Base-by-base conservation (phyloP, 306 rosid genomes). In the Vachellia collinsii region DNA sequence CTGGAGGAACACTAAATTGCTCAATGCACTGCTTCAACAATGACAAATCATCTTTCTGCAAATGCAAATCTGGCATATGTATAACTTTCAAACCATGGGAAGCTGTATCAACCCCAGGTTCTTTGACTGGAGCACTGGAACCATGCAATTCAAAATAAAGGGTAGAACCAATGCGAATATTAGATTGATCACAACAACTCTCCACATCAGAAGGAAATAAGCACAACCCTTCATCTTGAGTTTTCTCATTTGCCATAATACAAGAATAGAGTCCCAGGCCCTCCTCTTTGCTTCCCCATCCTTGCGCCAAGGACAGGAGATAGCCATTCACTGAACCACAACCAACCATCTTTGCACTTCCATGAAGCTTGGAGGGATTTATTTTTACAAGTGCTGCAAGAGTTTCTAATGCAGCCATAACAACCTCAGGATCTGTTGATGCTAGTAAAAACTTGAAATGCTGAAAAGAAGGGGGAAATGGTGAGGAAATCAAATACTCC, bases 231-330 rank as follows among this genome's bases (percentile, higher is more conserved):
- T 90, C 94, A 39, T 90, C 93, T 83, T 83, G 93, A 62, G 87
- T 88, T 81, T 86, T 88, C 83, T 94, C 99, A 36, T 90, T 93
- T 77, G 90, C 93, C 88, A 93, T 83, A 42, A 94, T 90, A 83
- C 97, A 94, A 50, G 97, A 90, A 87, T 87, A 93, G 83, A 94
- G 83, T 73, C 99, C 99, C 91, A 94, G 83, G 50, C 97, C 97
- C 85, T 94, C 99, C 81, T 93, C 99, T 88, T 94, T 94, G 94
- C 94, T 93, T 86, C 99, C 99, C 99, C 99, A 94, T 47, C 97
- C 99, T 76, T 94, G 99, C 69, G 97, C 97, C 46, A 94, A 87
- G 84, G 97, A 94, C 74, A 94, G 84, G 56, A 94, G 97, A 90
- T 83, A 86, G 81, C 95, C 87, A 75, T 94, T 94, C 76, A 94